Evolutionary conservation across 345 rosid genomes (phyloP).

Genomic region (Rhodomyrtus tomentosa): DNA sequence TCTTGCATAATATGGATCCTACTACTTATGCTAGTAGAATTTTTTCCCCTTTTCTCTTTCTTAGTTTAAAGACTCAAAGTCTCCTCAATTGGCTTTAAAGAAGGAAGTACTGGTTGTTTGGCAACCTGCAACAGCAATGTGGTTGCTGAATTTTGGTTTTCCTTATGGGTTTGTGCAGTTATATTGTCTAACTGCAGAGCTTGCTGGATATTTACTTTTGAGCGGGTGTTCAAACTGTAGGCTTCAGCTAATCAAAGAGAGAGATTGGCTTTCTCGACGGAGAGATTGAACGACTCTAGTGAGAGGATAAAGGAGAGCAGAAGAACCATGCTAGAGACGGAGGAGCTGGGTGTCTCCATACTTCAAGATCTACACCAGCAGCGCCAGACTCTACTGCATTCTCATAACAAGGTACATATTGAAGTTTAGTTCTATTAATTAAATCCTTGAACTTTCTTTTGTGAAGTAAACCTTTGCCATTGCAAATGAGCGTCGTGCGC

Average conservation of each 20-base stretch:
- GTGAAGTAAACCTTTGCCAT: background rate
- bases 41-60: no score
- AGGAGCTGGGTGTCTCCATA: conserved; percentile 78
- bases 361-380: conserved; percentile 89
- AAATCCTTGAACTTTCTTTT: background rate
- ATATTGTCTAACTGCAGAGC: background rate
- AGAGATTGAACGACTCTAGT: conserved; percentile 63
- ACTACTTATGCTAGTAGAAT: background rate
- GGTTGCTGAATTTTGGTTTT: background rate
- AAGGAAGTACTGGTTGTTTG: no score
- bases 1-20: background rate
- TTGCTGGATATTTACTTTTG: background rate
- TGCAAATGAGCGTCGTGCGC: background rate
- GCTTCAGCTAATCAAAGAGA: conserved; percentile 73
- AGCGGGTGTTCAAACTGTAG: conserved; percentile 11
- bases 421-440: background rate
- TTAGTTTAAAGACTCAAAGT: no score
- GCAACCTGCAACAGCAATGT: background rate
- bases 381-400: conserved; percentile 74
- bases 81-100: no score
- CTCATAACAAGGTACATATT: conserved; percentile 50
- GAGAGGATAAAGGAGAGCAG: conserved; percentile 78
- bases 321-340: conserved; percentile 82
- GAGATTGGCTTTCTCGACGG: conserved; percentile 66
- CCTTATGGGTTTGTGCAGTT: background rate